These are phyloP conservation scores for Vicia villosa DNA, from an alignment of 306 rosid genomes.

Conservation along the genomic window DNA sequence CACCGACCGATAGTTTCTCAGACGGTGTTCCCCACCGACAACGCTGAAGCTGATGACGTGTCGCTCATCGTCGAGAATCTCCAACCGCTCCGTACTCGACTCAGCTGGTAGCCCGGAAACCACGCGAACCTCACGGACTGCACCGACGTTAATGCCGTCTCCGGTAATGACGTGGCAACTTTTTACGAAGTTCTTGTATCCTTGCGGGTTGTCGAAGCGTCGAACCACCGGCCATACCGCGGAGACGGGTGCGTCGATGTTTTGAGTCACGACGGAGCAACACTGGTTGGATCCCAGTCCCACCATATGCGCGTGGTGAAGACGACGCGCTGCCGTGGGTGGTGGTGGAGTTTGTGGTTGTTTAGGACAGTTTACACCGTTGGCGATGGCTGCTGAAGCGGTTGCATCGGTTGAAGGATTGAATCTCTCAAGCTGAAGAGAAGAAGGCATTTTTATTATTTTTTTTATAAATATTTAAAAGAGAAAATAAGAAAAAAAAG, in stretches of 20 bases:
- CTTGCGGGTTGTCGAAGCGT: constrained; percentile 62
- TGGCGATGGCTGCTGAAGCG: constrained; percentile 35
- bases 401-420: constrained; percentile 39
- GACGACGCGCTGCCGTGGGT: constrained; percentile 9
- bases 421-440: constrained; percentile 45
- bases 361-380: constrained; percentile 40
- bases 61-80: constrained; percentile 62
- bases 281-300: constrained; percentile 52
- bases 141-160: constrained; percentile 49
- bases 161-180: constrained; percentile 55
- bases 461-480: neutral
- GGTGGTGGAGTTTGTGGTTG: constrained; percentile 24
- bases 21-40: constrained; percentile 61
- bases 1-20: constrained; percentile 61
- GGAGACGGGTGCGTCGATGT: constrained; percentile 46
- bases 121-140: constrained; percentile 61
- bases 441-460: constrained; percentile 40
- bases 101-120: constrained; percentile 66
- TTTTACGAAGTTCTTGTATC: constrained; percentile 58
- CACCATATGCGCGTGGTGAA: constrained; percentile 44
- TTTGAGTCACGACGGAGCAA: constrained; percentile 49
- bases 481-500: neutral
- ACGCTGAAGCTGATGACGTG: constrained; percentile 66
- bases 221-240: constrained; percentile 62
- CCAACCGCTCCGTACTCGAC: constrained; percentile 58